Evolutionary conservation across 805 yeast genomes (phyloP).

Genomic region (Barnettozyma populi): DNA sequence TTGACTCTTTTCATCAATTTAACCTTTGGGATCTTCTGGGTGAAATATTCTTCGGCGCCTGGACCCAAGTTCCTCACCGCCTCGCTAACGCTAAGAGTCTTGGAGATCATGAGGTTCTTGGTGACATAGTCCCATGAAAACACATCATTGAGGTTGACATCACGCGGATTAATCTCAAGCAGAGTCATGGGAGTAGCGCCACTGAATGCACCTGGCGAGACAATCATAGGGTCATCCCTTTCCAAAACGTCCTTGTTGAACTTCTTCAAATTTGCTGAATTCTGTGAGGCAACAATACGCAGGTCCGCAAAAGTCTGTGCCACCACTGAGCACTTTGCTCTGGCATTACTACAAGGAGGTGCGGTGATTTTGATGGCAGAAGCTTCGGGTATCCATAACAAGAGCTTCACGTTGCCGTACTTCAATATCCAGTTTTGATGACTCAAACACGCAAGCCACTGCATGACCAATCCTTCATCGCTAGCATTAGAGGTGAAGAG

Average conservation of each 20-base stretch:
- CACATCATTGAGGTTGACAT: conserved; percentile 34
- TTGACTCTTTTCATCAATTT: conserved; percentile 41
- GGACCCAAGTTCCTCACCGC: conserved; percentile 63
- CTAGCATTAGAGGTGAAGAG: conserved; percentile 54
- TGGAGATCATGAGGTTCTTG: conserved; percentile 49
- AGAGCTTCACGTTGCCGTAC: conserved; percentile 70
- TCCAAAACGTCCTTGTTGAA: conserved; percentile 21
- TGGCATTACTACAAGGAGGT: conserved; percentile 39
- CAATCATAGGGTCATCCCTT: conserved; percentile 26
- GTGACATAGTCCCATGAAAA: conserved; percentile 66
- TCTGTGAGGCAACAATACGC: conserved; percentile 45
- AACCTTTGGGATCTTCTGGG: conserved; percentile 28
- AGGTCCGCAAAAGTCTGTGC: conserved; percentile 60
- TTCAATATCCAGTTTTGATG: conserved; percentile 69
- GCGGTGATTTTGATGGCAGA: conserved; percentile 63
- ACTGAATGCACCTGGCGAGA: conserved; percentile 29
- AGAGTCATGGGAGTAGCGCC: conserved; percentile 30
- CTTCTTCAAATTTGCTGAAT: conserved; percentile 16
- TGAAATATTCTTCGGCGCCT: conserved; percentile 61
- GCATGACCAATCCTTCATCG: conserved; percentile 68
- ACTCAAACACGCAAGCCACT: conserved; percentile 65
- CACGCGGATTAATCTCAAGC: conserved; percentile 50
- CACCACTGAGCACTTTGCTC: conserved; percentile 62
- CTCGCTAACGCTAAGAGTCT: conserved; percentile 39
- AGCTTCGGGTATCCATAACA: conserved; percentile 57